A percentile compares a stretch with the other conserved stretches of the same genome.
Conservation (phyloP, 2,329 filamentous ascomycete genomes). For the Aspergillus novofumigatus region DNA sequence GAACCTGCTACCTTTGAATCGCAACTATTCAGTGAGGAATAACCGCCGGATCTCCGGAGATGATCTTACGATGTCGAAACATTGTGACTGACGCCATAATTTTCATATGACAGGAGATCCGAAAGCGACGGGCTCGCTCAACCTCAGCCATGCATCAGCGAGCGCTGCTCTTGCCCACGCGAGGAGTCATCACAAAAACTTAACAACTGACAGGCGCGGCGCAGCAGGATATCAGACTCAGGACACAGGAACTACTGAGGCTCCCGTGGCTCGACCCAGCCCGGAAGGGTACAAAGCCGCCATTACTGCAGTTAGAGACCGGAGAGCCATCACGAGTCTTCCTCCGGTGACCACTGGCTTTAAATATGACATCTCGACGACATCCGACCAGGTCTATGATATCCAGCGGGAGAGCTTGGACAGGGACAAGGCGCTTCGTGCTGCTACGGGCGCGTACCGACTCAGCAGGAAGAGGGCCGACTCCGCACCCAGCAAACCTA, state of each 20-base stretch:
- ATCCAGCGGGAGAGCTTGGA: conserved; percentile 39
- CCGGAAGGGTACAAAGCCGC: conserved; percentile 71
- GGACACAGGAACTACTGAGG: conserved; percentile 48
- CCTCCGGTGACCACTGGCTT: conserved; percentile 9
- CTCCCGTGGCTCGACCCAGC: conserved; percentile 44
- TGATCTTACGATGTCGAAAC: neutral
- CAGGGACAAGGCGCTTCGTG: conserved; percentile 63
- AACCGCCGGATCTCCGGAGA: neutral
- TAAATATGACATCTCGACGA: conserved; percentile 52
- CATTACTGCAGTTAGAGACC: conserved; percentile 52
- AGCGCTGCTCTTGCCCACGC: conserved; percentile 72
- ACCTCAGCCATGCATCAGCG: conserved; percentile 56
- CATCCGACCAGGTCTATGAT: conserved; percentile 59
- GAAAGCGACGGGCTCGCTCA: conserved; percentile 51
- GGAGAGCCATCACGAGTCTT: conserved; percentile 12
- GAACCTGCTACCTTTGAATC: conserved; percentile 17
- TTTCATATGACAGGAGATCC: conserved; percentile 13
- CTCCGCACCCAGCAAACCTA: conserved; percentile 53
- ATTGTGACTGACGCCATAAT: neutral
- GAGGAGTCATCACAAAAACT: conserved; percentile 57
- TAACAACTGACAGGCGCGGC: conserved; percentile 47
- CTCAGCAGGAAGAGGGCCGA: conserved; percentile 58
- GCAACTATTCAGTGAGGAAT: conserved; percentile 21
- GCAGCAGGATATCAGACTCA: conserved; percentile 56
- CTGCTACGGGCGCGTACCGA: conserved; percentile 73